Evolutionary conservation across 768 basidiomycete species (phyloP).

Genomic region (Heimioporus sp.): DNA sequence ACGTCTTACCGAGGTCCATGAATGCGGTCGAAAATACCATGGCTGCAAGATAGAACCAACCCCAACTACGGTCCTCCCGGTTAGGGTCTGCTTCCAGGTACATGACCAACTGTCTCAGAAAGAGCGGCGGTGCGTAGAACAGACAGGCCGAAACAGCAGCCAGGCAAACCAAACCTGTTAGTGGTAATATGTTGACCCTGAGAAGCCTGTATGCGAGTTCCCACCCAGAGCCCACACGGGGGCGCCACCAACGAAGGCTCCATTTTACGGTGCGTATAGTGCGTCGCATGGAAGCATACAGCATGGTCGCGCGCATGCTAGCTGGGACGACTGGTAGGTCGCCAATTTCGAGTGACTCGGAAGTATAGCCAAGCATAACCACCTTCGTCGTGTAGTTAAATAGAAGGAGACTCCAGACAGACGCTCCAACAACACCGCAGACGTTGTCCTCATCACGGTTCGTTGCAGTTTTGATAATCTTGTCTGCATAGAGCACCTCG

Average conservation of each 20-base stretch:
- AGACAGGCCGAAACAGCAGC: conserved; percentile 57
- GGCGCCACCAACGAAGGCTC: conserved; percentile 55
- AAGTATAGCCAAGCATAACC: conserved; percentile 75
- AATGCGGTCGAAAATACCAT: conserved; percentile 46
- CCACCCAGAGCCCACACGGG: conserved; percentile 63
- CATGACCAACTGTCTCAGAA: conserved; percentile 55
- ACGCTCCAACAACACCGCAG: conserved; percentile 53
- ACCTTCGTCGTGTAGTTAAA: conserved; percentile 90
- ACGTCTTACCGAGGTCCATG: conserved; percentile 40
- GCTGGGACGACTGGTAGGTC: conserved; percentile 83
- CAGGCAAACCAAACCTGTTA: conserved; percentile 45
- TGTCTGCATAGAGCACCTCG: conserved; percentile 72
- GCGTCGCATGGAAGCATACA: conserved; percentile 64
- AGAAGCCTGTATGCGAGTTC: conserved; percentile 59
- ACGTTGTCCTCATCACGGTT: conserved; percentile 75
- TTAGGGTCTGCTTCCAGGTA: conserved; percentile 66
- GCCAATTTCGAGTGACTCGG: conserved; percentile 77
- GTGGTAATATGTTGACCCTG: conserved; percentile 46
- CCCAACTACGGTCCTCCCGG: conserved; percentile 61
- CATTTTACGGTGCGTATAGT: conserved; percentile 52
- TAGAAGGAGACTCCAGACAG: conserved; percentile 48
- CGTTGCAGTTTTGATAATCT: conserved; percentile 56
- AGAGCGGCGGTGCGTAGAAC: conserved; percentile 64
- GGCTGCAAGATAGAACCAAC: conserved; percentile 65
- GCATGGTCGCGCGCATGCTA: conserved; percentile 62